Evolutionary conservation across 192 early-diverging fungal species (phyloP).

Genomic region (Phycomyces blakesleeanus): DNA sequence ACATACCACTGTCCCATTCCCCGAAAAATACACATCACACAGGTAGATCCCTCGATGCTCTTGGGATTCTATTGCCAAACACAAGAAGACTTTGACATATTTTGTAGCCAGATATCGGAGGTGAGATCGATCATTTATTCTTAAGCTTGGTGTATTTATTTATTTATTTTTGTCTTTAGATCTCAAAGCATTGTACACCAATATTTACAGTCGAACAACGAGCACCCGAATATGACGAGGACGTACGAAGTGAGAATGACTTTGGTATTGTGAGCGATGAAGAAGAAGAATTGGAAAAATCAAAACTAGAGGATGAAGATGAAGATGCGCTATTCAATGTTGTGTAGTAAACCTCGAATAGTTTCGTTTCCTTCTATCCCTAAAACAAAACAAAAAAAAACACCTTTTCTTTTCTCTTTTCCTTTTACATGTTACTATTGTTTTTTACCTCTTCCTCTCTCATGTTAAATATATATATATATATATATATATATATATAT

Average conservation of each 20-base stretch:
- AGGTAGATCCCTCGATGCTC: constrained; percentile 91
- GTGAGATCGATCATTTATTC: constrained; percentile 28
- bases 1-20: constrained; percentile 82
- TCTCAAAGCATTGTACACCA: constrained; percentile 39
- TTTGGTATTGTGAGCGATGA: constrained; percentile 39
- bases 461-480: too few species aligned
- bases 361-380: too few species aligned
- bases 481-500: too few species aligned
- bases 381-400: too few species aligned
- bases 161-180: constrained; percentile 24
- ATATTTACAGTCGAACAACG: constrained; percentile 64
- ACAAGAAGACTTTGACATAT: constrained; percentile 53
- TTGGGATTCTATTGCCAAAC: constrained; percentile 82
- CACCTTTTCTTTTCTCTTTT: too few species aligned
- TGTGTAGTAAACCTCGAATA: too few species aligned
- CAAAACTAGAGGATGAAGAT: not conserved
- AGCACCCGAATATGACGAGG: constrained; percentile 63
- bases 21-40: constrained; percentile 67
- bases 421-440: too few species aligned
- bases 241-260: constrained; percentile 41
- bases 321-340: too few species aligned
- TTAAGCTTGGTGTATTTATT: not conserved
- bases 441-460: too few species aligned
- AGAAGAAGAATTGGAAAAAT: constrained; percentile 7
- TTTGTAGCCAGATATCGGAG: constrained; percentile 49